Evolutionary conservation across 2,329 filamentous ascomycete genomes (phyloP), one percentile per base, ranked within the genome.

Genomic region (Alternaria panax): DNA sequence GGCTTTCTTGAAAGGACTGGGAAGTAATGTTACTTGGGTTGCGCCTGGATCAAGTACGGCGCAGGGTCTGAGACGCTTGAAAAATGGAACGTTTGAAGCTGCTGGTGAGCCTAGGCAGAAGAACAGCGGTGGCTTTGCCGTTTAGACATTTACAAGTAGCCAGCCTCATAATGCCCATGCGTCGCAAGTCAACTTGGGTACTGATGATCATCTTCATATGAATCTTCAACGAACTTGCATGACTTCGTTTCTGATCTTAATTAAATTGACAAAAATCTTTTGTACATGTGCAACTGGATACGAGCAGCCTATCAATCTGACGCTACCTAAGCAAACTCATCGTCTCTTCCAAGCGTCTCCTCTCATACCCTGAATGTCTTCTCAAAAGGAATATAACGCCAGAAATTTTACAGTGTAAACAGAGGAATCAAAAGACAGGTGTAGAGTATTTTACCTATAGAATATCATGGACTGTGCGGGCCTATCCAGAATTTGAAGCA

Each of bases 21-120:
- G 91, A 0, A 92, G 95, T 72, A 89, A 92, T 70, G 84, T 95
- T 2, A 88, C 86, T 0, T 91, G 87, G 86, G 84, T 92, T 3
- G 82, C 82, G 4, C 83, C 85, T 5, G 87, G 87, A 0, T 72
- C 83, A 62, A 93, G 90, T 72, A 83, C 88, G 2, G 91, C 91
- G 4, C 92, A 97, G 78, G 89, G 86, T 0, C 77, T 97, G 55
- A 82, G 85, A 42, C 78, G 86, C 54, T 68, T 87, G 47, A 72
- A 71, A 0, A 88, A 90, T 68, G 91, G 90, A 0, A 85, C 83
- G 0, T 96, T 95, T 75, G 90, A 94, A 80, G 91, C 91, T 3
- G 91, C 87, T 1, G 86, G 88, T 1, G 92, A 96, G 77, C 90
- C 90, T 24, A 86, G 92, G 62, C 91, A 93, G 82, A 75, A 80